Evolutionary conservation across 768 basidiomycete species (phyloP), one percentile per base, ranked within the genome.

Genomic region (Lenzites betulinus): DNA sequence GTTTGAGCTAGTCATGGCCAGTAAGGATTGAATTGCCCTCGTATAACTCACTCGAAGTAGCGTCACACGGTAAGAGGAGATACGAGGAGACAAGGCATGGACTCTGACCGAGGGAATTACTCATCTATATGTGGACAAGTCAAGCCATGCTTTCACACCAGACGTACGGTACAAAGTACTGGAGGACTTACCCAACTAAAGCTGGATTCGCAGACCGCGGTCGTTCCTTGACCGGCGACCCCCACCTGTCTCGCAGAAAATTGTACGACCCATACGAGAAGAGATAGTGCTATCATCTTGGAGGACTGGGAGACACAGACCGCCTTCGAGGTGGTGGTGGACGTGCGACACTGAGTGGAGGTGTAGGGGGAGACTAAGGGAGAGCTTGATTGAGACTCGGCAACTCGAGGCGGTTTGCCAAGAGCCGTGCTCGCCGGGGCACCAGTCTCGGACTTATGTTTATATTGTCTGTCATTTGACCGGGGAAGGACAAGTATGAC

Each of bases 1-100:
- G 12, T 2, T 9, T 30, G 30, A n/a, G n/a, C 20, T 12, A n/a
- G 16, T 41, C 2, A 30, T 13, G 23, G 7, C 8, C 9, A 1
- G 16, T 11, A 1, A 18, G 30, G 12, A 2, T 4, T 22, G 7
- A 8, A 18, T 25, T 5, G 2, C 3, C 7, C 13, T 11, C 20
- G n/a, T n/a, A n/a, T n/a, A 1, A 53, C 50, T 39, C 20, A 58
- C 56, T 20, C 2, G 61, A 38, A 0, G 46, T 1, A n/a, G 61
- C 7, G 7, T 51, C 38, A 20, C 61, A 63, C 20, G 61, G 56
- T 1, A 52, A 35, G 25, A 63, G 48, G 18, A 63, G 56, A 22
- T 50, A 63, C 9, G 61, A 63, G 0, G 61, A 38, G 7, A 63
- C 30, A 13, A 63, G 41, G 26, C 61, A 63, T 26, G 61, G 61